These are phyloP conservation scores for Gentiana macrophylla DNA, from an alignment of 257 asterid species.

Conservation along the genomic window DNA sequence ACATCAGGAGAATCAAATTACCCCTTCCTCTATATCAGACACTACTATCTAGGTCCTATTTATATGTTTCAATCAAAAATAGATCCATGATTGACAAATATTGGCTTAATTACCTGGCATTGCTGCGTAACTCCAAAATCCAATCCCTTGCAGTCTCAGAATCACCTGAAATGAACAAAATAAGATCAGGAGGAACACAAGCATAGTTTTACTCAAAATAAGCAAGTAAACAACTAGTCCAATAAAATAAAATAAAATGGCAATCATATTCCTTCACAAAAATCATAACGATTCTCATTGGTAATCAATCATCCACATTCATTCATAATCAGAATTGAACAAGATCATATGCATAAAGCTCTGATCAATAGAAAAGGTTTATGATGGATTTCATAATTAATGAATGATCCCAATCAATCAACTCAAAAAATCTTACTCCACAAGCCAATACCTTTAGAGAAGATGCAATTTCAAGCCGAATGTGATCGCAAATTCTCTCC, in stretches of 20 bases:
- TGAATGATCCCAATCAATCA: too few relatives aligned
- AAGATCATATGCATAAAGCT: not conserved
- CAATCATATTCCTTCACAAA: not conserved
- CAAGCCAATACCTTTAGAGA: slow-evolving; percentile 9
- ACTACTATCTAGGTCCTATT: not conserved
- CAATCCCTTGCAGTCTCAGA: slow-evolving; percentile 31
- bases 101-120: slow-evolving; percentile 54
- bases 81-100: not conserved
- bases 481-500: slow-evolving; percentile 13
- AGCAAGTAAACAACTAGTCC: too few relatives aligned
- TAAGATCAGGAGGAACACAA: not conserved
- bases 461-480: slow-evolving; percentile 13
- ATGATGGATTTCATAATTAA: not conserved
- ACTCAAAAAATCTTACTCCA: not conserved
- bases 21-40: too few relatives aligned
- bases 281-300: too few relatives aligned
- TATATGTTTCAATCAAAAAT: not conserved
- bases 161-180: slow-evolving; percentile 6
- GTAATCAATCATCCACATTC: too few relatives aligned
- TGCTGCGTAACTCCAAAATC: slow-evolving; percentile 19
- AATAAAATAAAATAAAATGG: not conserved
- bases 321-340: too few relatives aligned
- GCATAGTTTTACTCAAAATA: not conserved
- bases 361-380: not conserved
- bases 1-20: not conserved